These are phyloP conservation scores for Adansonia madagascariensis DNA, from an alignment of 441 rosid genomes.

Conservation along the genomic window DNA sequence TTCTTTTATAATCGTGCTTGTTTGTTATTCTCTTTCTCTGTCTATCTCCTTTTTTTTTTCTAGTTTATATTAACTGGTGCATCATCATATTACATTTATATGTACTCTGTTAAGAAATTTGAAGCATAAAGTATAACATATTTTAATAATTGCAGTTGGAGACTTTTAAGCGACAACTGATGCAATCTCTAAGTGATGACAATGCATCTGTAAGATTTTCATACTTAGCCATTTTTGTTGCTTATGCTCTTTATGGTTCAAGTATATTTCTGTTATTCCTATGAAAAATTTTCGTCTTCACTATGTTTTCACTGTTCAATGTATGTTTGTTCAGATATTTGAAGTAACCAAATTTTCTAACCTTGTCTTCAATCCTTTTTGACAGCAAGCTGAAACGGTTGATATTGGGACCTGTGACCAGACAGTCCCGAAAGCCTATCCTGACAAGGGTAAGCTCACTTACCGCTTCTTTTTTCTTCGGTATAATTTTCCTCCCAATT, in stretches of 20 bases:
- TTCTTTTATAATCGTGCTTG: background rate
- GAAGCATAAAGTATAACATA: background rate
- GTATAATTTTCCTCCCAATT: background rate
- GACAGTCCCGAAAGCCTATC: conserved; percentile 57
- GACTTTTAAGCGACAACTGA: conserved; percentile 84
- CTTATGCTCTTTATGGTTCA: background rate
- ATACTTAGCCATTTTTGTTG: background rate
- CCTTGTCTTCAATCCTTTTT: conserved; percentile 13
- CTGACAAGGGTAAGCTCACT: conserved; percentile 52
- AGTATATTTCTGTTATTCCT: background rate
- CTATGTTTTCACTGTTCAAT: background rate
- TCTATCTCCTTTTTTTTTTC: background rate
- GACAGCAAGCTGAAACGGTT: conserved; percentile 58
- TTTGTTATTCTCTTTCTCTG: background rate
- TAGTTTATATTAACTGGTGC: background rate
- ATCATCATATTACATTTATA: background rate
- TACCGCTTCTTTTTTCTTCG: background rate
- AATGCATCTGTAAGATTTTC: conserved; percentile 57
- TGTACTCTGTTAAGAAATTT: background rate
- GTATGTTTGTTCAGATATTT: background rate
- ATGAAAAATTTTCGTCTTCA: background rate
- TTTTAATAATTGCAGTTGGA: conserved; percentile 56
- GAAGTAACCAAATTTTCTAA: background rate
- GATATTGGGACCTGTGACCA: conserved; percentile 78
- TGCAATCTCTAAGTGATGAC: conserved; percentile 84